A percentile compares a stretch with the other conserved stretches of the same genome.
Evolutionary conservation across 257 asterid genomes (phyloP).

Genomic region (Jacaranda copaia): DNA sequence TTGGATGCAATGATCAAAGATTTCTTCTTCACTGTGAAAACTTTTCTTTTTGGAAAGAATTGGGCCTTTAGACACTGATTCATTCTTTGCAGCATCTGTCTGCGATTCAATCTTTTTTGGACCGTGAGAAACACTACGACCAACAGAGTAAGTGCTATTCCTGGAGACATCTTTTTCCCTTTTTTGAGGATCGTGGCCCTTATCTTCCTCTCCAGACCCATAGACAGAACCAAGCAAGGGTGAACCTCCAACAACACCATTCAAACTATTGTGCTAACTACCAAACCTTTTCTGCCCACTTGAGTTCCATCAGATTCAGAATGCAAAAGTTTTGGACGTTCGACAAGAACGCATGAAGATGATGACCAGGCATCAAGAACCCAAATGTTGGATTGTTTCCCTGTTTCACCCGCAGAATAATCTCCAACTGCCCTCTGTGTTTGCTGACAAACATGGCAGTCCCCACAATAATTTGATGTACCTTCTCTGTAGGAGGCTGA

Average conservation of each 20-base stretch:
- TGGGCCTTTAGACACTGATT: slow-evolving; percentile 42
- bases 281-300: slow-evolving; percentile 41
- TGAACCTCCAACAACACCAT: slow-evolving; percentile 69
- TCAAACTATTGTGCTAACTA: slow-evolving; percentile 41
- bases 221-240: slow-evolving; percentile 91
- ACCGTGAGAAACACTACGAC: slow-evolving; percentile 41
- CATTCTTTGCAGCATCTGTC: slow-evolving; percentile 49
- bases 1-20: slow-evolving; percentile 53
- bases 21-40: slow-evolving; percentile 64
- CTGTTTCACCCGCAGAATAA: slow-evolving; percentile 90
- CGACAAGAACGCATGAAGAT: slow-evolving; percentile 86
- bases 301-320: slow-evolving; percentile 60
- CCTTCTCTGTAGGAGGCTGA: slow-evolving; percentile 94
- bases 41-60: slow-evolving; percentile 52
- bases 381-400: slow-evolving; percentile 95
- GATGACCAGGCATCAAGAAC: slow-evolving; percentile 91
- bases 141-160: slow-evolving; percentile 30
- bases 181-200: slow-evolving; percentile 48
- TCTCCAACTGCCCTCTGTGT: slow-evolving; percentile 94
- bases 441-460: slow-evolving; percentile 91
- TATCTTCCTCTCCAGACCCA: slow-evolving; percentile 94
- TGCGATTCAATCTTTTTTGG: slow-evolving; percentile 45
- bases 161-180: slow-evolving; percentile 38
- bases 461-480: slow-evolving; percentile 91
- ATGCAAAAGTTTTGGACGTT: slow-evolving; percentile 72